Evolutionary conservation across 2,329 filamentous ascomycete genomes (phyloP).

Genomic region (Fusarium oxysporum): DNA sequence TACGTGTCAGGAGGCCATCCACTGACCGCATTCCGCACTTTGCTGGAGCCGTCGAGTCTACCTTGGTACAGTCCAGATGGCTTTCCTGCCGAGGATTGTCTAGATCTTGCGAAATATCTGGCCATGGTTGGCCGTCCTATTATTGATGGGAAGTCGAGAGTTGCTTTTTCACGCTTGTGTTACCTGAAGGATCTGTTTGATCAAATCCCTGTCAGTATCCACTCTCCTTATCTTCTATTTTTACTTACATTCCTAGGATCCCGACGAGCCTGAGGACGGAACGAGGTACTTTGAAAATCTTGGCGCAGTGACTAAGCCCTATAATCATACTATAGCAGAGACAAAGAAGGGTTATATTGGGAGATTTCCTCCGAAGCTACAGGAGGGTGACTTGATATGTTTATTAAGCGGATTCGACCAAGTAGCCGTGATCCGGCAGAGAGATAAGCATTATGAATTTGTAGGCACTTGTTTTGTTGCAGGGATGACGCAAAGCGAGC

Average conservation of each 20-base stretch:
- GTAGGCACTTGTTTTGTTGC: background rate
- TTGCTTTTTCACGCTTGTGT: too few relatives aligned
- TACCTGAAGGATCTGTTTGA: too few relatives aligned
- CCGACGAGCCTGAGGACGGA: background rate
- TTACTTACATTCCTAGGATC: background rate
- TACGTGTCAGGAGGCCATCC: conserved; percentile 10
- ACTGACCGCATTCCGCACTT: background rate
- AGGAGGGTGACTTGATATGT: background rate
- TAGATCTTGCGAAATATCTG: background rate
- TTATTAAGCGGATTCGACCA: background rate
- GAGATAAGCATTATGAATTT: background rate
- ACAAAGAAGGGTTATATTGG: conserved; percentile 2
- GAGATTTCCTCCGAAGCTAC: background rate
- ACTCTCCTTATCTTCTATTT: too few relatives aligned
- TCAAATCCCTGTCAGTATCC: too few relatives aligned
- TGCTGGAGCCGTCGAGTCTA: background rate
- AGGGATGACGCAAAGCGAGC: background rate
- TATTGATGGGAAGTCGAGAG: too few relatives aligned
- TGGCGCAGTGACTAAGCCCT: background rate
- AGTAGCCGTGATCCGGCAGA: background rate
- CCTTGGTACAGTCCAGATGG: background rate
- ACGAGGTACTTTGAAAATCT: background rate
- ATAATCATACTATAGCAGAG: background rate
- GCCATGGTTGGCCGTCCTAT: background rate
- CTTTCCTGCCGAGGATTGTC: background rate